These are phyloP conservation scores for Neurospora discreta DNA, from an alignment of 495 filamentous ascomycete genomes.

Conservation along the genomic window DNA sequence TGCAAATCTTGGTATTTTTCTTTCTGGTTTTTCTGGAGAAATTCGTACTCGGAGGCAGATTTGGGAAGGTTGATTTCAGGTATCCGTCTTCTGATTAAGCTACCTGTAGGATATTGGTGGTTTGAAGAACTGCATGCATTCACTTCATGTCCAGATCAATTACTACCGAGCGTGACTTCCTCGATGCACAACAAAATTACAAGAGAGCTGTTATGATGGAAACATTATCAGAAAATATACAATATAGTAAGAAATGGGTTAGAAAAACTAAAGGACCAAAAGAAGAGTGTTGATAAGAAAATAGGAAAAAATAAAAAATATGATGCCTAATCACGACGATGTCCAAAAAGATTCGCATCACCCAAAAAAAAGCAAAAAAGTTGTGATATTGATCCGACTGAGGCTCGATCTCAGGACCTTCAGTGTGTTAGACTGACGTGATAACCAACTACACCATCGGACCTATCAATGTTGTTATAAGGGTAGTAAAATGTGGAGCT, in stretches of 20 bases:
- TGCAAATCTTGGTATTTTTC: background rate
- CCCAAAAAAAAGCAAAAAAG: background rate
- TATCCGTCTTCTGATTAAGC: background rate
- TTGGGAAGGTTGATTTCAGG: background rate
- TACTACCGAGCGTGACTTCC: background rate
- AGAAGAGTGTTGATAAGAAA: background rate
- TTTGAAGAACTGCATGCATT: background rate
- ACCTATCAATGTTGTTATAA: background rate
- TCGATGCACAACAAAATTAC: background rate
- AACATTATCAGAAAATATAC: background rate
- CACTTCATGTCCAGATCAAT: background rate
- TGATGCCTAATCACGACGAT: no score
- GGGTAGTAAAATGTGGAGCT: background rate
- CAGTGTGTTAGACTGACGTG: background rate
- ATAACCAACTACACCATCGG: background rate
- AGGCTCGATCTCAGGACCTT: background rate
- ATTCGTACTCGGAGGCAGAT: background rate
- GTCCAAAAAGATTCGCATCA: background rate
- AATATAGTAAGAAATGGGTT: background rate
- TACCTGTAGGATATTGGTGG: background rate
- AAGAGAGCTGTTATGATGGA: no score
- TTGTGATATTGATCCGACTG: background rate
- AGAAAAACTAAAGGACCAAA: background rate
- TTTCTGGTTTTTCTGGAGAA: background rate
- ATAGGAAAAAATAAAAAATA: background rate